These are phyloP conservation scores for Amanita pseudoporphyria DNA, from an alignment of 768 basidiomycete species.

Conservation along the genomic window DNA sequence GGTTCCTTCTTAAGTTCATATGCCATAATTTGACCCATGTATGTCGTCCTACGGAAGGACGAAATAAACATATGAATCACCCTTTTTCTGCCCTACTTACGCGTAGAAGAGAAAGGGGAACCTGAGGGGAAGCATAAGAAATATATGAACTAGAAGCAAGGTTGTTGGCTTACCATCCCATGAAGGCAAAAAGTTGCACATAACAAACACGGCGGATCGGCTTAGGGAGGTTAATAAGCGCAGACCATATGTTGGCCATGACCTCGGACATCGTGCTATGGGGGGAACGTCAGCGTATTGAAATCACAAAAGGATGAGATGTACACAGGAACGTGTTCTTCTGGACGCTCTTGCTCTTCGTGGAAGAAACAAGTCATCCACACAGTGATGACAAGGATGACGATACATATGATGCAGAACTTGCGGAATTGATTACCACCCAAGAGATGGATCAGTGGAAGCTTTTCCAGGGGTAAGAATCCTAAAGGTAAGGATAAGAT, in stretches of 20 bases:
- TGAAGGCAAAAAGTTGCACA: slow-evolving; percentile 92
- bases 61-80: not conserved
- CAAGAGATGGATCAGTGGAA: slow-evolving; percentile 69
- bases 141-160: not conserved
- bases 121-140: slow-evolving; percentile 29
- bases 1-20: slow-evolving; percentile 65
- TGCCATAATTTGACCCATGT: slow-evolving; percentile 92
- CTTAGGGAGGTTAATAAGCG: slow-evolving; percentile 67
- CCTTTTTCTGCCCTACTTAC: slow-evolving; percentile 28
- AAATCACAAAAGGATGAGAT: slow-evolving; percentile 8
- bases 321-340: slow-evolving; percentile 31
- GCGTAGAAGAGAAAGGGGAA: slow-evolving; percentile 95
- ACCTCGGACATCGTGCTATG: slow-evolving; percentile 59
- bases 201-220: slow-evolving; percentile 85
- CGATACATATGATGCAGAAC: slow-evolving; percentile 80
- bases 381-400: slow-evolving; percentile 73
- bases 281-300: slow-evolving; percentile 7
- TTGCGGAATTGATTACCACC: slow-evolving; percentile 95
- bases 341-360: slow-evolving; percentile 63
- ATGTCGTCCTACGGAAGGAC: slow-evolving; percentile 59
- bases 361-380: slow-evolving; percentile 84
- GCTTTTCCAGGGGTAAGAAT: slow-evolving; percentile 76
- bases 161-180: slow-evolving; percentile 67
- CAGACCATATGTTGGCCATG: slow-evolving; percentile 66
- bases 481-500: slow-evolving; percentile 32